phyloP scores from a whole-genome alignment of 768 basidiomycete genomes.

The Mycena olivaceomarginata region DNA sequence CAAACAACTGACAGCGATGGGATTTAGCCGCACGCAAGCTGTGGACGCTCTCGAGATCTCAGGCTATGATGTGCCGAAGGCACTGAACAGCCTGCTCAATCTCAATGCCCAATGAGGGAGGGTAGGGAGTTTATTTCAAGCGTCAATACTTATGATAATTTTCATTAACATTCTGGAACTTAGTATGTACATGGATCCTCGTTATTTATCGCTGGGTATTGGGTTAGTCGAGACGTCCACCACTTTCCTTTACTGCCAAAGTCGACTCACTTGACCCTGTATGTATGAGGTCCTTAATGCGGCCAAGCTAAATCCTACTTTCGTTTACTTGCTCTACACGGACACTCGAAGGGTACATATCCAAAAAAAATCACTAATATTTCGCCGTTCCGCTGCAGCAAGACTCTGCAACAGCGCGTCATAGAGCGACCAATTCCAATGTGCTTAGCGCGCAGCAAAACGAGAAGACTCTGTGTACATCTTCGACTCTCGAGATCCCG shows the following conservation, averaged over 20 bases:
- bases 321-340: neutral
- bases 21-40: conserved; percentile 90
- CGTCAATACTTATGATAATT: conserved; percentile 39
- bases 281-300: conserved; percentile 1
- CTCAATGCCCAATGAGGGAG: conserved; percentile 40
- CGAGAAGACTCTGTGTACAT: too few species aligned
- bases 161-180: conserved; percentile 36
- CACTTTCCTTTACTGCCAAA: conserved; percentile 2
- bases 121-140: neutral
- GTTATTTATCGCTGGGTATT: conserved; percentile 10
- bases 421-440: too few species aligned
- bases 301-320: neutral
- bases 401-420: too few species aligned
- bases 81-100: conserved; percentile 46
- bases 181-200: conserved; percentile 8
- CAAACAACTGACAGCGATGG: conserved; percentile 91
- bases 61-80: conserved; percentile 85
- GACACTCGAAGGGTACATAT: too few species aligned
- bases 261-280: neutral
- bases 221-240: conserved; percentile 2
- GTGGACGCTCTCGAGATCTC: conserved; percentile 90
- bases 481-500: too few species aligned
- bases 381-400: too few species aligned
- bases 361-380: neutral
- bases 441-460: too few species aligned